Conservation (phyloP, 495 filamentous ascomycete genomes). For the Hypoxylon fuscum region DNA sequence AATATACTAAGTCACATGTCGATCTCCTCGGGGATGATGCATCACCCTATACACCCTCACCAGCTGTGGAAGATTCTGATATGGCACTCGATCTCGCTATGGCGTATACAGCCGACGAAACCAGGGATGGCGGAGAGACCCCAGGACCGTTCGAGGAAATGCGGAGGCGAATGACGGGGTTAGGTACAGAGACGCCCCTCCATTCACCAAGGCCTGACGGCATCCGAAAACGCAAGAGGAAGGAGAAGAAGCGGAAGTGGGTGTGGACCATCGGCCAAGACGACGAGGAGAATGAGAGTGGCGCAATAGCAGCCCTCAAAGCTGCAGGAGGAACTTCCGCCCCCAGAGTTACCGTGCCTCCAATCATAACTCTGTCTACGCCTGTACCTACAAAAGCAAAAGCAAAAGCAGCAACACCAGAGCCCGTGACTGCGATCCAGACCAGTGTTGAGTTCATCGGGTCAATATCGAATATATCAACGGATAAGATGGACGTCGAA, state of each 20-base stretch:
- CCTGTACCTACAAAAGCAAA: constrained; percentile 2
- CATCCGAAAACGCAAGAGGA: constrained; percentile 55
- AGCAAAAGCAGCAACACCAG: constrained; percentile 14
- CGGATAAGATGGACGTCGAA: constrained; percentile 50
- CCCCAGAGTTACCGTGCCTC: constrained; percentile 1
- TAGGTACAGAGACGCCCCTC: constrained; percentile 50
- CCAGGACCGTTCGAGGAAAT: constrained; percentile 67
- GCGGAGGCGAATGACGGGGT: constrained; percentile 59
- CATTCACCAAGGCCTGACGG: constrained; percentile 48
- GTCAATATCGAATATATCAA: constrained; percentile 39
- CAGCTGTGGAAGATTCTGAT: constrained; percentile 44
- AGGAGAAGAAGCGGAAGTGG: constrained; percentile 62
- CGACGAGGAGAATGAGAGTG: constrained; percentile 53
- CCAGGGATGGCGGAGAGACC: constrained; percentile 63
- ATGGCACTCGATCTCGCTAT: constrained; percentile 56
- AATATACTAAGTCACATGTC: constrained; percentile 64
- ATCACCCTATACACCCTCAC: constrained; percentile 56
- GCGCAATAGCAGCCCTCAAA: constrained; percentile 46
- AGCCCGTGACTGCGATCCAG: constrained; percentile 27
- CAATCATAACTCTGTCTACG: neutral
- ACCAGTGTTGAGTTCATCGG: constrained; percentile 41
- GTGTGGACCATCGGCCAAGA: constrained; percentile 62
- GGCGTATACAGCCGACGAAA: constrained; percentile 59
- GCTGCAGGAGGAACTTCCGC: constrained; percentile 31
- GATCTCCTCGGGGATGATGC: constrained; percentile 61